A percentile compares a stretch with the other conserved stretches of the same genome.
Evolutionary conservation across 768 basidiomycete genomes (phyloP).

Genomic region (Pholiota microspora): DNA sequence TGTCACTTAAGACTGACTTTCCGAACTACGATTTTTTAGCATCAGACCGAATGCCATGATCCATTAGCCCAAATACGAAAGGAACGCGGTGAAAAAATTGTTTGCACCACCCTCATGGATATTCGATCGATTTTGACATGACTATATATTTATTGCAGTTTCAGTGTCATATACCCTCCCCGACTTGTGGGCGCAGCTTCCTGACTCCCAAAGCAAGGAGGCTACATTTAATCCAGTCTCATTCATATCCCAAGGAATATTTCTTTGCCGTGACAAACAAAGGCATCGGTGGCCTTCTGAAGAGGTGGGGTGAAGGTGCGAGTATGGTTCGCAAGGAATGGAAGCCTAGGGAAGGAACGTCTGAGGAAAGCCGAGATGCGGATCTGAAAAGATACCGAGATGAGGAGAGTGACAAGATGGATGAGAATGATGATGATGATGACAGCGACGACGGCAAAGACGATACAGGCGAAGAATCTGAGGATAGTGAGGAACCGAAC

Average conservation of each 20-base stretch:
- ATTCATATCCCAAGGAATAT: slow-evolving; percentile 85
- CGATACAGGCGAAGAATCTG: slow-evolving; percentile 19
- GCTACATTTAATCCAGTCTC: slow-evolving; percentile 77
- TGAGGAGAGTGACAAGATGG: slow-evolving; percentile 26
- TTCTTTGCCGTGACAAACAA: slow-evolving; percentile 93
- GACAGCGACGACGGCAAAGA: slow-evolving; percentile 21
- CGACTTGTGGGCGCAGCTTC: slow-evolving; percentile 58
- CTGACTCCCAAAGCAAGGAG: slow-evolving; percentile 72
- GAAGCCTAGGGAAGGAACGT: slow-evolving; percentile 41
- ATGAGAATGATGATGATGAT: slow-evolving; percentile 25
- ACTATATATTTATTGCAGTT: slow-evolving; percentile 50
- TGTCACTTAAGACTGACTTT: background rate
- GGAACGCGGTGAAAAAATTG: slow-evolving; percentile 85
- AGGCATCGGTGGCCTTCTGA: slow-evolving; percentile 78
- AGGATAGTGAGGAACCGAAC: slow-evolving; percentile 15
- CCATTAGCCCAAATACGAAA: slow-evolving; percentile 74
- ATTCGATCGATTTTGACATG: slow-evolving; percentile 8
- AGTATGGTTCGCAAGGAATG: slow-evolving; percentile 75
- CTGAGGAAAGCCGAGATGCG: slow-evolving; percentile 3
- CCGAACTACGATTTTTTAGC: slow-evolving; percentile 38
- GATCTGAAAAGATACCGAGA: slow-evolving; percentile 20
- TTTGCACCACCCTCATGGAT: slow-evolving; percentile 32
- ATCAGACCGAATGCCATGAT: slow-evolving; percentile 88
- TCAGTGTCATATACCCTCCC: slow-evolving; percentile 64
- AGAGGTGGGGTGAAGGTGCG: slow-evolving; percentile 81